These are phyloP conservation scores for Hypomyces perniciosus DNA, from an alignment of 2,329 filamentous ascomycete genomes.

Conservation along the genomic window DNA sequence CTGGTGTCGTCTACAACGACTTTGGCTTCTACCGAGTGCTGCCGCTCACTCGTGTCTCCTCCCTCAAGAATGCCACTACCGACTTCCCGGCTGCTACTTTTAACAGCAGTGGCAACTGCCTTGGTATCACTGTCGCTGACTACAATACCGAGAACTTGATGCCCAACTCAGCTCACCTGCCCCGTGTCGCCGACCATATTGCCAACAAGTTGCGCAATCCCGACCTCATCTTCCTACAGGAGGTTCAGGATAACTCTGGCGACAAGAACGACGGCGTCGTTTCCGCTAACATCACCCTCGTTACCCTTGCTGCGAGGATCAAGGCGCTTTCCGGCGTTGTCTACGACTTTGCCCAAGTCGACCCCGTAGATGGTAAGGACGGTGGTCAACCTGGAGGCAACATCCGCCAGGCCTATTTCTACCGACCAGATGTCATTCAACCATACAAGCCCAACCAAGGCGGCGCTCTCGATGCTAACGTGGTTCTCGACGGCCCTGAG, in stretches of 20 bases:
- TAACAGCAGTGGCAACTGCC: conserved; percentile 49
- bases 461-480: conserved; percentile 46
- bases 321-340: conserved; percentile 39
- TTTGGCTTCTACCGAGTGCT: conserved; percentile 67
- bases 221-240: conserved; percentile 62
- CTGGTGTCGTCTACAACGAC: conserved; percentile 58
- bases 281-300: conserved; percentile 52
- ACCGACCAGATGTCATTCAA: conserved; percentile 53
- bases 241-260: conserved; percentile 63
- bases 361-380: conserved; percentile 53
- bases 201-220: conserved; percentile 57
- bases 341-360: conserved; percentile 57
- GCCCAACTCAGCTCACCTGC: conserved; percentile 49
- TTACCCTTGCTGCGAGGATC: conserved; percentile 49
- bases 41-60: conserved; percentile 51
- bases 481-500: conserved; percentile 47
- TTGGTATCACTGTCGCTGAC: conserved; percentile 55
- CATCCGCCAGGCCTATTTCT: conserved; percentile 66
- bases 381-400: conserved; percentile 65
- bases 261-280: conserved; percentile 52
- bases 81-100: conserved; percentile 48
- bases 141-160: conserved; percentile 68
- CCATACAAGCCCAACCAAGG: conserved; percentile 57
- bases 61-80: conserved; percentile 39
- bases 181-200: conserved; percentile 58